These are phyloP conservation scores for Fagus crenata DNA, from an alignment of 306 rosid genomes.

Conservation along the genomic window DNA sequence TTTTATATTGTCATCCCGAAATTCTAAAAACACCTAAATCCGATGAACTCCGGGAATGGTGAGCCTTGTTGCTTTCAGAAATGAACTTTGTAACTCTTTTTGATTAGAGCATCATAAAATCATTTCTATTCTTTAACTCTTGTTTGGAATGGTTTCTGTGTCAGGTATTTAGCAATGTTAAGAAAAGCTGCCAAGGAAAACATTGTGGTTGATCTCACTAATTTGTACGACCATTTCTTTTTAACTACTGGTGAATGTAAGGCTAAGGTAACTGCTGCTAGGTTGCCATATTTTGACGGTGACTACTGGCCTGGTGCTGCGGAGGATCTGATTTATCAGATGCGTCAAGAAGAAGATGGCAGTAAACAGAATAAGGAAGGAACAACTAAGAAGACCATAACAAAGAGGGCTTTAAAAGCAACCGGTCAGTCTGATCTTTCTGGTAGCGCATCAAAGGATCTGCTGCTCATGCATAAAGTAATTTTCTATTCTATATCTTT, in stretches of 20 bases:
- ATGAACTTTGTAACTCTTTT: conserved; percentile 17
- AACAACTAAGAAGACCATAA: conserved; percentile 75
- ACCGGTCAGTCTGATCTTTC: conserved; percentile 96
- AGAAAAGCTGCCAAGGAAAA: conserved; percentile 88
- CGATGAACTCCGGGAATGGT: conserved; percentile 99
- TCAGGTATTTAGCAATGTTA: conserved; percentile 91
- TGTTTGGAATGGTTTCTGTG: conserved; percentile 28
- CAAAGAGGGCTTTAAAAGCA: conserved; percentile 92
- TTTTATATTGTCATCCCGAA: conserved; percentile 96
- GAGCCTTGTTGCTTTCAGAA: conserved; percentile 30
- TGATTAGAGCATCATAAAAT: too few relatives aligned
- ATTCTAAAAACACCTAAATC: conserved; percentile 99
- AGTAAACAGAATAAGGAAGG: conserved; percentile 92
- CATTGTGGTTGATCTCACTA: conserved; percentile 82
- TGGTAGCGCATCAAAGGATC: conserved; percentile 88
- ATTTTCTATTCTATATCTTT: conserved; percentile 30
- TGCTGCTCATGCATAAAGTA: conserved; percentile 98
- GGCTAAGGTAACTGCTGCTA: conserved; percentile 92
- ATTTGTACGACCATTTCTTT: conserved; percentile 93
- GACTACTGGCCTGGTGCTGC: conserved; percentile 99
- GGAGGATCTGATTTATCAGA: conserved; percentile 91
- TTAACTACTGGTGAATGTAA: conserved; percentile 76
- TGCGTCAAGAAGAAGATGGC: conserved; percentile 96
- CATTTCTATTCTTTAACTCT: conserved; percentile 27
- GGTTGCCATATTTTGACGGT: conserved; percentile 98